These are phyloP conservation scores for Stephanodiscus minutulus DNA, from an alignment of 108 stramenopile genomes.

Conservation along the genomic window DNA sequence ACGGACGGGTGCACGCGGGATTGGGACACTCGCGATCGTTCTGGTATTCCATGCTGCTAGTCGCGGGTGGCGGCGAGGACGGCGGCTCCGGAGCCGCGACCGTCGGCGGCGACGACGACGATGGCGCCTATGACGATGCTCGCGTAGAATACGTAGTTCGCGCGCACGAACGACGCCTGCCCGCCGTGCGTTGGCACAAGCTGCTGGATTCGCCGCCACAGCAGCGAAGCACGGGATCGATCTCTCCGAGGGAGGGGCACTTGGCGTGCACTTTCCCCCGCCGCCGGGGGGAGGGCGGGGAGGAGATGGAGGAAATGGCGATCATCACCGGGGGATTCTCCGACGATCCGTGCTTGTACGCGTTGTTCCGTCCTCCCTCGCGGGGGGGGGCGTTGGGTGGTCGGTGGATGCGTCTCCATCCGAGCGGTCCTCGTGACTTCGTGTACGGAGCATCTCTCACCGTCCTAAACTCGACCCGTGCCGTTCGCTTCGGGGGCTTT, in stretches of 20 bases:
- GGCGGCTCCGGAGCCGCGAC: background rate
- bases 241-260: slow-evolving; percentile 55
- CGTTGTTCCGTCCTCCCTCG: background rate
- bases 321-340: slow-evolving; percentile 60
- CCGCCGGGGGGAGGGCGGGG: too few species aligned
- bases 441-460: slow-evolving; percentile 61
- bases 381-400: background rate
- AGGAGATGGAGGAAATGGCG: slow-evolving; percentile 19
- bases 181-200: slow-evolving; percentile 44
- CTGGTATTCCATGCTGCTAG: slow-evolving; percentile 32
- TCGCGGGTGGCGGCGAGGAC: slow-evolving; percentile 7
- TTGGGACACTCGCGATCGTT: slow-evolving; percentile 34
- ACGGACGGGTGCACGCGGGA: slow-evolving; percentile 16
- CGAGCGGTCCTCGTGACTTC: slow-evolving; percentile 7
- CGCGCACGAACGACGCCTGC: slow-evolving; percentile 26
- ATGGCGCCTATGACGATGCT: background rate
- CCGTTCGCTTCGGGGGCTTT: slow-evolving; percentile 69
- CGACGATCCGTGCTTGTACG: slow-evolving; percentile 45
- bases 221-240: too few species aligned
- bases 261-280: slow-evolving; percentile 37
- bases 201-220: background rate
- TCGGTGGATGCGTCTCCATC: slow-evolving; percentile 2
- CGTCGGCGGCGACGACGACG: background rate
- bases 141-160: slow-evolving; percentile 25
- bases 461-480: slow-evolving; percentile 16